Percentiles rank a stretch among this genome's conserved stretches.
Conservation (phyloP, 768 basidiomycete genomes). For the Tylopilus subfusipes region DNA sequence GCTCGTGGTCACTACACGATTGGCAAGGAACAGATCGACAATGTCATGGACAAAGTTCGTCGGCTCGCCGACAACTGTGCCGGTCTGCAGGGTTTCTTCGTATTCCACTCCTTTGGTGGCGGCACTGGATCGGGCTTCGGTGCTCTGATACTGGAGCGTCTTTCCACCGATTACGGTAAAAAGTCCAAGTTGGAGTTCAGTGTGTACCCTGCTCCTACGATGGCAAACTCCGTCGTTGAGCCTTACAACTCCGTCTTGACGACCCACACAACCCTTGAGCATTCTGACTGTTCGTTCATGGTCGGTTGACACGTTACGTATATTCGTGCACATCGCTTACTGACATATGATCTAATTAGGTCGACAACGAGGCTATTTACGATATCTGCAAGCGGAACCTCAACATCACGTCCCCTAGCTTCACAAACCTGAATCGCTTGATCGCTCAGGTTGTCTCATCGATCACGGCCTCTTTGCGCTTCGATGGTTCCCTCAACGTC, state of each 20-base stretch:
- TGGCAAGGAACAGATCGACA: constrained; percentile 97
- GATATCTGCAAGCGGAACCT: constrained; percentile 88
- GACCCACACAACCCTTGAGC: constrained; percentile 97
- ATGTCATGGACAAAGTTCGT: constrained; percentile 93
- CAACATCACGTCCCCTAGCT: constrained; percentile 80
- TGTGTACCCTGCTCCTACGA: constrained; percentile 90
- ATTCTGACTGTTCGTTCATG: constrained; percentile 99
- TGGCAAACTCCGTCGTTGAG: constrained; percentile 94
- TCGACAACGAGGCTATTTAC: constrained; percentile 82
- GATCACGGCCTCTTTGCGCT: constrained; percentile 84
- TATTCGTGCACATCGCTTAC: constrained; percentile 2
- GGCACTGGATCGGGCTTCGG: constrained; percentile 99
- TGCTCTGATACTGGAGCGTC: constrained; percentile 90
- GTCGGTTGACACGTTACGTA: constrained; percentile 37
- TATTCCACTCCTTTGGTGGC: constrained; percentile 99
- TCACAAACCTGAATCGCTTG: constrained; percentile 90
- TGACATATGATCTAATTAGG: constrained; percentile 33
- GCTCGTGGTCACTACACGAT: constrained; percentile 98
- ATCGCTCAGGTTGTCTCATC: constrained; percentile 99
- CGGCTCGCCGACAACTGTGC: constrained; percentile 94
- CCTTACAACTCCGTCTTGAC: constrained; percentile 97
- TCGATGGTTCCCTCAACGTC: constrained; percentile 62
- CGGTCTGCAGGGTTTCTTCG: constrained; percentile 98
- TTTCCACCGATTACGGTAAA: constrained; percentile 97
- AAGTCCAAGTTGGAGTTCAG: constrained; percentile 99